Base-by-base conservation (phyloP, 257 asterid genomes). In the Fraxinus excelsior region DNA sequence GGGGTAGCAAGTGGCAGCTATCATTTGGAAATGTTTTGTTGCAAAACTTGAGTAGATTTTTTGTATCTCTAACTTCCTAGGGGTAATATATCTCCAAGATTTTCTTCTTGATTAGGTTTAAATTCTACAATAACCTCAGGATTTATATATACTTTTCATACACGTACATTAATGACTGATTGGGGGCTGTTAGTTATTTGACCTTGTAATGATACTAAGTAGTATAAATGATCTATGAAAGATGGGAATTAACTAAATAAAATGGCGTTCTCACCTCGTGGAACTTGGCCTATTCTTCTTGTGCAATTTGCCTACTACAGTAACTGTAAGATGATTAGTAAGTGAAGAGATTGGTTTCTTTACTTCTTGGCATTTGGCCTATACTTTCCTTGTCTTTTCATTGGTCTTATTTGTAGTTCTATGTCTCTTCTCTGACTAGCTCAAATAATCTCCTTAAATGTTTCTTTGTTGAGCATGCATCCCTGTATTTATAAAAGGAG, bases 391-490 rank as follows among this genome's bases (percentile, higher is more conserved):
- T 13, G 40, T 13, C 4, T 46, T 40, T 71, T 10, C 40, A 31
- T 37, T 13, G 35, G 26, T 67, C 16, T 34, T 79, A 16, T 71
- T 34, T 71, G 18, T 60, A 68, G 79, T 60, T 67, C 6, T 51
- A 70, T 62, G 6, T 26, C 68, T 62, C 34, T 26, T 34, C 62
- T 40, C 64, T 35, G 1, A 34, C 62, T 46, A 26, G 70, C 66
- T 51, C 32, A 9, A 25, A 71, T 35, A 18, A 21, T 69, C 9
- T 67, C 49, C 71, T 4, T 51, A 23, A 7, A 7, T 28, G 11
- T 40, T 49, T 40, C 73, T 78, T 78, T 40, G 49, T 46, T 62
- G 46, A 60, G 71, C 80, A 56, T 71, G n/a, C 73, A 70, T 60
- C 78, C 31, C 37, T 60, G 21, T 37, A 34, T 13, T 16, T 34